A percentile compares a stretch with the other conserved stretches of the same genome.
phyloP scores from a whole-genome alignment of 768 basidiomycete genomes.

The Serendipita sp. region DNA sequence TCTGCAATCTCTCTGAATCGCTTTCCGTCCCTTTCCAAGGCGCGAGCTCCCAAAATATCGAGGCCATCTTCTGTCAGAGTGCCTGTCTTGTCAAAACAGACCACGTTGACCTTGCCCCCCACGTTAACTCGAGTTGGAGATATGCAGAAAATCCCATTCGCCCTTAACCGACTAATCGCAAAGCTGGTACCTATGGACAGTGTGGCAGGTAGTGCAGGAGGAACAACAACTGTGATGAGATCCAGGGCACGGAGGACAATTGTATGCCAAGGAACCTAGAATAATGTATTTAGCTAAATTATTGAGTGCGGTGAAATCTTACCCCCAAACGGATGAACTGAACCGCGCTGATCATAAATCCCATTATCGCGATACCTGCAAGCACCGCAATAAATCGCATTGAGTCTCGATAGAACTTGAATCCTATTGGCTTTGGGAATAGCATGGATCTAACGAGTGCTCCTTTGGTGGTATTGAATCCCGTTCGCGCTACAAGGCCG shows the following conservation, averaged over 20 bases:
- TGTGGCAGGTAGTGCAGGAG: conserved; percentile 92
- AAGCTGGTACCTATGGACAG: conserved; percentile 96
- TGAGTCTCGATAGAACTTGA: conserved; percentile 94
- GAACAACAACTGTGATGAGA: conserved; percentile 91
- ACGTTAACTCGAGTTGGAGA: conserved; percentile 92
- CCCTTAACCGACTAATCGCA: conserved; percentile 74
- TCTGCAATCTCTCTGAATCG: conserved; percentile 82
- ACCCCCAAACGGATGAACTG: conserved; percentile 87
- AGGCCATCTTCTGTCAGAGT: conserved; percentile 96
- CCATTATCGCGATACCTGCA: conserved; percentile 75
- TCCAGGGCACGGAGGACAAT: conserved; percentile 87
- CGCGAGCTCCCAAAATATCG: conserved; percentile 87
- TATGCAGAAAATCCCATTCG: conserved; percentile 84
- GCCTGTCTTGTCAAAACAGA: conserved; percentile 98
- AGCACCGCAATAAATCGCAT: conserved; percentile 83
- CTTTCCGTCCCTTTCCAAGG: conserved; percentile 55
- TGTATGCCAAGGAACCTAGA: conserved; percentile 72
- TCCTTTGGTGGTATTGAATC: conserved; percentile 96
- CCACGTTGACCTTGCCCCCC: conserved; percentile 88
- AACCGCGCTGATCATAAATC: conserved; percentile 80
- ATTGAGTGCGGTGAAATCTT: conserved; percentile 16
- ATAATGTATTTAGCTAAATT: conserved; percentile 5
- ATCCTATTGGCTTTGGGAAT: conserved; percentile 95
- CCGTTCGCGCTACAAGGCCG: conserved; percentile 70
- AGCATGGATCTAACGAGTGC: conserved; percentile 93